These are phyloP conservation scores for Peziza echinospora DNA, from an alignment of 495 filamentous ascomycete genomes.

Conservation along the genomic window DNA sequence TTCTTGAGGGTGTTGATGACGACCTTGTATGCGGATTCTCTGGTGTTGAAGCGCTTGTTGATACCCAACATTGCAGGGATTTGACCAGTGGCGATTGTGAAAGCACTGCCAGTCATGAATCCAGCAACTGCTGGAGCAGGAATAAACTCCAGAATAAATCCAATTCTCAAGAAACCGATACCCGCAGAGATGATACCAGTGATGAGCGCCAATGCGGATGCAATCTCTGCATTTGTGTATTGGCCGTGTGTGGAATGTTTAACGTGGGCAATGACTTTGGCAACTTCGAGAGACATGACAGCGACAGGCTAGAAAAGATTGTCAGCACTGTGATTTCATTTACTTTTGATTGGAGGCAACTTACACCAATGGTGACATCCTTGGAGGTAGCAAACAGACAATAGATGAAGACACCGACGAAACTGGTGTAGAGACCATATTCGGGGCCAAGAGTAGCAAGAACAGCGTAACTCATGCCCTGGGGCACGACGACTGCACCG, in stretches of 20 bases:
- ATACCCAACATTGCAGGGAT: slow-evolving; percentile 29
- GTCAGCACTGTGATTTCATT: not conserved
- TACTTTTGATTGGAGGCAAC: slow-evolving; percentile 12
- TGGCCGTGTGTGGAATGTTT: slow-evolving; percentile 8
- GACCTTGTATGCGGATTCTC: slow-evolving; percentile 28
- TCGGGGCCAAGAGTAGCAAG: slow-evolving; percentile 35
- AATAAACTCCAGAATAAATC: slow-evolving; percentile 34
- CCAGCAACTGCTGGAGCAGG: slow-evolving; percentile 28
- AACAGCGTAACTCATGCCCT: slow-evolving; percentile 43
- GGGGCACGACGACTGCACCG: slow-evolving; percentile 33
- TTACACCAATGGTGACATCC: slow-evolving; percentile 46
- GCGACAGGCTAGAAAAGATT: slow-evolving; percentile 24
- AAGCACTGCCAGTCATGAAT: slow-evolving; percentile 34
- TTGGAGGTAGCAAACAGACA: slow-evolving; percentile 49
- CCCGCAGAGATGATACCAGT: slow-evolving; percentile 27
- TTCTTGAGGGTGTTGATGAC: slow-evolving; percentile 32
- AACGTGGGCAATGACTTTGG: slow-evolving; percentile 18
- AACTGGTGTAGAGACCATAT: slow-evolving; percentile 44
- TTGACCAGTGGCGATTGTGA: slow-evolving; percentile 31
- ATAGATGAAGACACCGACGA: slow-evolving; percentile 43
- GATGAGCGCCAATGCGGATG: slow-evolving; percentile 26
- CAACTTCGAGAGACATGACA: slow-evolving; percentile 24
- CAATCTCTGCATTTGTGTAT: slow-evolving; percentile 22
- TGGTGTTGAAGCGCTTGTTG: slow-evolving; percentile 25
- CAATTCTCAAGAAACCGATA: slow-evolving; percentile 27